Evolutionary conservation across 768 basidiomycete genomes (phyloP).

Genomic region (Tricholoma sp.): DNA sequence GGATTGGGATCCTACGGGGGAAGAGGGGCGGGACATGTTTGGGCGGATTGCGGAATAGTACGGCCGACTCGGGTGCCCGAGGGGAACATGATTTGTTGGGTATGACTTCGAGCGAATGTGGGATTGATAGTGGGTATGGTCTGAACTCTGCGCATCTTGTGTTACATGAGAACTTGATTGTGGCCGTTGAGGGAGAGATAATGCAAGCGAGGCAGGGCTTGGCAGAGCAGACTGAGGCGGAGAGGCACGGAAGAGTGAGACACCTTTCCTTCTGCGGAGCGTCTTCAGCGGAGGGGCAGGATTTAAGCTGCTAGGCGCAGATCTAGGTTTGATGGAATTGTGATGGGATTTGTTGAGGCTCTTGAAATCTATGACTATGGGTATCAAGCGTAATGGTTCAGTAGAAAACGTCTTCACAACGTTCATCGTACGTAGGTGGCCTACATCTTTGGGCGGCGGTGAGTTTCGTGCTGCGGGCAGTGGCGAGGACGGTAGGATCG

Average conservation of each 20-base stretch:
- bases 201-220: neutral
- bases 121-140: neutral
- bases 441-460: conserved; percentile 7
- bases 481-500: neutral
- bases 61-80: conserved; percentile 49
- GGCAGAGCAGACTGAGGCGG: conserved; percentile 22
- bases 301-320: neutral
- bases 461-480: conserved; percentile 4
- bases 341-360: conserved; percentile 6
- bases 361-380: conserved; percentile 15
- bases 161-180: conserved; percentile 20
- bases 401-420: conserved; percentile 14
- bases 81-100: conserved; percentile 26
- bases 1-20: conserved; percentile 4
- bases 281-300: conserved; percentile 17
- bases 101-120: conserved; percentile 21
- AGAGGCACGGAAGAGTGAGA: conserved; percentile 25
- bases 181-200: conserved; percentile 13
- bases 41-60: conserved; percentile 50
- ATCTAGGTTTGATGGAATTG: neutral
- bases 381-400: conserved; percentile 14
- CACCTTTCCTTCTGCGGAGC: conserved; percentile 35
- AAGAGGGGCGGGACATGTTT: conserved; percentile 13
- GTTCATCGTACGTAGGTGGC: conserved; percentile 8
- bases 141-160: neutral